Conservation (phyloP, 164 flowering plant genomes). For the Nymphaea thermarum region DNA sequence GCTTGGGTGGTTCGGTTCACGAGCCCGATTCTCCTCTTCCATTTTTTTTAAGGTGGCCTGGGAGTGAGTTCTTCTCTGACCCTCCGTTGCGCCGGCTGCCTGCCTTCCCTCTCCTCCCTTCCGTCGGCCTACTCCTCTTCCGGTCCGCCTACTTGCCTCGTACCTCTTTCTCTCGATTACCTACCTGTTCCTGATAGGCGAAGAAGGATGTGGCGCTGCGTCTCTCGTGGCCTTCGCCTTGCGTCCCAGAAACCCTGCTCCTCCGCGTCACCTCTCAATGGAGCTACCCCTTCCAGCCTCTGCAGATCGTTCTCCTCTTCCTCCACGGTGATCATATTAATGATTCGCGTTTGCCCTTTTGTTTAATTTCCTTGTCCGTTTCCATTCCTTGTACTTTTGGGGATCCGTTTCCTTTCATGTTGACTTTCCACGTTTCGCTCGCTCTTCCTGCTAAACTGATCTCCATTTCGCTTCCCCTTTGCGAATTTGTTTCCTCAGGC, state of each 20-base stretch:
- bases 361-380: background rate
- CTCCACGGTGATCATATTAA: slow-evolving; percentile 14
- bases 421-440: too few species aligned
- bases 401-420: background rate
- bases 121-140: too few species aligned
- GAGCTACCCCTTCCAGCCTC: slow-evolving; percentile 8
- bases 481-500: slow-evolving; percentile 4
- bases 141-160: too few species aligned
- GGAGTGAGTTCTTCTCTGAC: too few species aligned
- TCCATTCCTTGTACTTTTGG: too few species aligned
- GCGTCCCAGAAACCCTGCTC: slow-evolving; percentile 7
- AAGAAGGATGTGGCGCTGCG: slow-evolving; percentile 65
- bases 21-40: too few species aligned
- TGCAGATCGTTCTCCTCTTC: slow-evolving; percentile 47
- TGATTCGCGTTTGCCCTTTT: background rate
- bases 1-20: too few species aligned
- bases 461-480: background rate
- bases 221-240: slow-evolving; percentile 41
- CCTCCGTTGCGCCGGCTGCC: too few species aligned
- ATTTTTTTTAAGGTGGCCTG: too few species aligned
- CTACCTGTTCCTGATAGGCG: too few species aligned
- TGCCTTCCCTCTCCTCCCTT: too few species aligned
- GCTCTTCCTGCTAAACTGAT: background rate
- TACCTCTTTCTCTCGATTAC: too few species aligned
- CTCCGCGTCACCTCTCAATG: slow-evolving; percentile 18